Conservation (phyloP, 1,139 yeast genomes). For the Petasospora rhodanensis region DNA sequence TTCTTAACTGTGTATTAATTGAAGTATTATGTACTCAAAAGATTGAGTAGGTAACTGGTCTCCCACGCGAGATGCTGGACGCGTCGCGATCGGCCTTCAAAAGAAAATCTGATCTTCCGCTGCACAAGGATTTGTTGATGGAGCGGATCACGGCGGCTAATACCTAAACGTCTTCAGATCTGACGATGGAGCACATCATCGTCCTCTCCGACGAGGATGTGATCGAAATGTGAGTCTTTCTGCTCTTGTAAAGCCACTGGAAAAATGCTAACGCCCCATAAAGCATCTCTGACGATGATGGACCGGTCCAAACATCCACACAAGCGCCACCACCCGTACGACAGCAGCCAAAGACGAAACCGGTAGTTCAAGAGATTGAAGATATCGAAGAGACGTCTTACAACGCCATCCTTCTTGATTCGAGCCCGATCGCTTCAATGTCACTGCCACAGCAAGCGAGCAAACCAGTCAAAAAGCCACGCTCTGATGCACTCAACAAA, state of each 20-base stretch:
- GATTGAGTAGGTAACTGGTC: too few species aligned
- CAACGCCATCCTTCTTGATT: slow-evolving; percentile 4
- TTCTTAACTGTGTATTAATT: slow-evolving; percentile 2
- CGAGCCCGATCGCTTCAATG: slow-evolving; percentile 1
- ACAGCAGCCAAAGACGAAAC: neutral
- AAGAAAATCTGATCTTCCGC: too few species aligned
- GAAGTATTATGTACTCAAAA: neutral
- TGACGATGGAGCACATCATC: slow-evolving; percentile 1
- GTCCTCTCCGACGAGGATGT: slow-evolving; percentile 7
- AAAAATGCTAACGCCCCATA: neutral
- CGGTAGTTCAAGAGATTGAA: neutral
- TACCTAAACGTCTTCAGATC: neutral
- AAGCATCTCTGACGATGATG: slow-evolving; percentile 7
- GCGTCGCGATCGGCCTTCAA: too few species aligned
- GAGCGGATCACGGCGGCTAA: too few species aligned
- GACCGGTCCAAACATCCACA: slow-evolving; percentile 2
- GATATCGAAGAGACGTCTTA: slow-evolving; percentile 3
- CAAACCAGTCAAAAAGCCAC: neutral
- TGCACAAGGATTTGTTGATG: too few species aligned
- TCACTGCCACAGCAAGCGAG: neutral
- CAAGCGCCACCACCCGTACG: slow-evolving; percentile 1
- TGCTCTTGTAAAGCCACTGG: neutral
- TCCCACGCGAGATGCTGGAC: too few species aligned
- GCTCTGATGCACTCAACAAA: too few species aligned
- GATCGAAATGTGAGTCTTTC: slow-evolving; percentile 8